Percentiles rank a stretch among this genome's conserved stretches.
Evolutionary conservation across 495 filamentous ascomycete species (phyloP).

Genomic region (Penicillium canescens): DNA sequence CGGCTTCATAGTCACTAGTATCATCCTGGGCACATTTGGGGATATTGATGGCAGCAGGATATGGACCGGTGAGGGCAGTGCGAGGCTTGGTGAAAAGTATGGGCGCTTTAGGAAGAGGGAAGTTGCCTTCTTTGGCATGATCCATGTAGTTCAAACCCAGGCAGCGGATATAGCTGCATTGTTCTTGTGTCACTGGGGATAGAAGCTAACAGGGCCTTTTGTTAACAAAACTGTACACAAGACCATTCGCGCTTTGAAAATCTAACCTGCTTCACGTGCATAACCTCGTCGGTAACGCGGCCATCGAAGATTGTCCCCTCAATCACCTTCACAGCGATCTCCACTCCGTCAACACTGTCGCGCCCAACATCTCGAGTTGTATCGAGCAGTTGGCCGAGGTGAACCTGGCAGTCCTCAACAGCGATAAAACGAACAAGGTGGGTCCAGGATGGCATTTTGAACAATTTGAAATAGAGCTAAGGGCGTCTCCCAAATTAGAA

Average conservation of each 20-base stretch:
- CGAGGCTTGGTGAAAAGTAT: conserved; percentile 50
- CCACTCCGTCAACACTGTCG: conserved; percentile 31
- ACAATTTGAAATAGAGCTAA: too few species aligned
- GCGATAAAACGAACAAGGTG: conserved; percentile 49
- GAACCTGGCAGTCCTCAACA: conserved; percentile 39
- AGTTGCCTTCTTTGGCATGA: conserved; percentile 40
- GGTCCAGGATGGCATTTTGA: conserved; percentile 36
- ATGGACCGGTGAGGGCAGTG: conserved; percentile 41
- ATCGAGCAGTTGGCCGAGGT: conserved; percentile 42
- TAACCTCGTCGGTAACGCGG: conserved; percentile 26
- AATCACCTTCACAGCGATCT: conserved; percentile 34
- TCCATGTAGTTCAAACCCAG: conserved; percentile 48
- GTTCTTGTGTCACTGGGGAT: conserved; percentile 30
- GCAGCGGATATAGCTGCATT: conserved; percentile 42
- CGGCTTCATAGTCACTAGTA: conserved; percentile 52
- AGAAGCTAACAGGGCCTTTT: conserved; percentile 21
- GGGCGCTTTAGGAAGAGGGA: conserved; percentile 40
- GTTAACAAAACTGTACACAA: not conserved
- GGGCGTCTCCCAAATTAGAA: too few species aligned
- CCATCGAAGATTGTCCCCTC: conserved; percentile 41
- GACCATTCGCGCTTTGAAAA: not conserved
- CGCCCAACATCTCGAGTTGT: conserved; percentile 37
- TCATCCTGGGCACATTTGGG: conserved; percentile 45
- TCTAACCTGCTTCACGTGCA: conserved; percentile 35
- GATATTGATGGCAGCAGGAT: conserved; percentile 41